phyloP scores from a whole-genome alignment of 306 rosid genomes.

The Citrullus colocynthis region DNA sequence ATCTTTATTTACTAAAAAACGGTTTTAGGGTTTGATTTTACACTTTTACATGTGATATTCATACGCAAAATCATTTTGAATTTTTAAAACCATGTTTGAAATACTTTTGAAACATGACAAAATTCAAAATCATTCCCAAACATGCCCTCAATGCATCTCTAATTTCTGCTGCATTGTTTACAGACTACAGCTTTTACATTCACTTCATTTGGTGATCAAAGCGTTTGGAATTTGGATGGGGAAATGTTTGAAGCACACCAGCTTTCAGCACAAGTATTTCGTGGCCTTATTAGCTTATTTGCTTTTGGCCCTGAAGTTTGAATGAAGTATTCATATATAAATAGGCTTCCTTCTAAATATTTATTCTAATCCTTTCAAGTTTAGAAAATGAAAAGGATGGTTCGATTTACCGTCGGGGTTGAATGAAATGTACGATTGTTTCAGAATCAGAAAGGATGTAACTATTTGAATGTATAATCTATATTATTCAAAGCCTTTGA shows the following conservation, averaged over 20 bases:
- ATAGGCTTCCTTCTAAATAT: background rate
- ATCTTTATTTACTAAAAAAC: too few species aligned
- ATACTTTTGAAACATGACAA: too few species aligned
- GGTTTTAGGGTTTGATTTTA: too few species aligned
- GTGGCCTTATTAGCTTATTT: constrained; percentile 71
- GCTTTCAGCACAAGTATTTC: constrained; percentile 81
- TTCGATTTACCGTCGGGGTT: background rate
- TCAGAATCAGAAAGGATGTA: background rate
- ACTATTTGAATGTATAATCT: background rate
- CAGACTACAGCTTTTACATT: constrained; percentile 79
- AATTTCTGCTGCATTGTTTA: background rate
- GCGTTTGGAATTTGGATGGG: constrained; percentile 90
- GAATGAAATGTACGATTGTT: background rate
- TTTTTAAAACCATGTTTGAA: too few species aligned
- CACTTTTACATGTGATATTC: too few species aligned
- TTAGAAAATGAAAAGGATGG: background rate
- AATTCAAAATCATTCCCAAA: too few species aligned
- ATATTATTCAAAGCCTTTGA: background rate
- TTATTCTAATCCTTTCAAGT: background rate
- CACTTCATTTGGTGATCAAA: constrained; percentile 61
- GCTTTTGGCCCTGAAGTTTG: constrained; percentile 81
- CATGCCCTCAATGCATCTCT: background rate
- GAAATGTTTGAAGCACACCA: constrained; percentile 75
- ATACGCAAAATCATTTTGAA: too few species aligned
- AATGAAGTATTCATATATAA: background rate